phyloP scores from a whole-genome alignment of 768 basidiomycete genomes.

The Suillus placidus region DNA sequence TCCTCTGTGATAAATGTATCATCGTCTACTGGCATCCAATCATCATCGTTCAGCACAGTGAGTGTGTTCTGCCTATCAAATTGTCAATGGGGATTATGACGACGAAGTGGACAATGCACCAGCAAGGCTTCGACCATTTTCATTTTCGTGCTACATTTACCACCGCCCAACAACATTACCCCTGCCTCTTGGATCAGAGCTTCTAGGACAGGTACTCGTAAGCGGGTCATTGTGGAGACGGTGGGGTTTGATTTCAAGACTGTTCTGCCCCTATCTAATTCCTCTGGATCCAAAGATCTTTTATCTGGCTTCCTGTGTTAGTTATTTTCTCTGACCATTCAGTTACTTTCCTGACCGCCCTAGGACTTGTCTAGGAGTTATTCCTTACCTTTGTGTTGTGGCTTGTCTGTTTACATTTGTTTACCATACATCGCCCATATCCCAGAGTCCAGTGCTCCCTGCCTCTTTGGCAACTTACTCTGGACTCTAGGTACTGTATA shows the following conservation, averaged over 20 bases:
- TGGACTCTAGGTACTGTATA: too few relatives aligned
- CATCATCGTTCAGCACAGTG: too few relatives aligned
- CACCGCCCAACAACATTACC: not conserved
- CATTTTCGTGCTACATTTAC: not conserved
- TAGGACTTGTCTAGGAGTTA: too few relatives aligned
- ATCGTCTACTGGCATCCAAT: not conserved
- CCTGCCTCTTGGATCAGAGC: constrained; percentile 7
- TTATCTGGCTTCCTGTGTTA: not conserved
- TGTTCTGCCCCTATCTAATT: constrained; percentile 7
- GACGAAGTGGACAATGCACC: not conserved
- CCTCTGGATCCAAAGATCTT: not conserved
- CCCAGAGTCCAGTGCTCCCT: too few relatives aligned
- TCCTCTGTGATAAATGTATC: not conserved
- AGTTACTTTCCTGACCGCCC: too few relatives aligned
- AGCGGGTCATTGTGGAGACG: not conserved
- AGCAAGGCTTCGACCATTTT: not conserved
- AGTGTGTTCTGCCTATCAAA: too few relatives aligned
- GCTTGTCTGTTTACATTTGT: too few relatives aligned
- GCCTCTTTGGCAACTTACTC: too few relatives aligned
- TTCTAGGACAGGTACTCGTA: constrained; percentile 1
- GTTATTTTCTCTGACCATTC: too few relatives aligned
- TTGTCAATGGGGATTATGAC: too few relatives aligned
- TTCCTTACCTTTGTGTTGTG: too few relatives aligned
- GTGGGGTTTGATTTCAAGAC: not conserved
- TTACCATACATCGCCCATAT: too few relatives aligned